Percentiles rank a stretch among this genome's conserved stretches.
These are phyloP conservation scores for Ajuga chamaepitys DNA, from an alignment of 257 asterid species.

Conservation along the genomic window DNA sequence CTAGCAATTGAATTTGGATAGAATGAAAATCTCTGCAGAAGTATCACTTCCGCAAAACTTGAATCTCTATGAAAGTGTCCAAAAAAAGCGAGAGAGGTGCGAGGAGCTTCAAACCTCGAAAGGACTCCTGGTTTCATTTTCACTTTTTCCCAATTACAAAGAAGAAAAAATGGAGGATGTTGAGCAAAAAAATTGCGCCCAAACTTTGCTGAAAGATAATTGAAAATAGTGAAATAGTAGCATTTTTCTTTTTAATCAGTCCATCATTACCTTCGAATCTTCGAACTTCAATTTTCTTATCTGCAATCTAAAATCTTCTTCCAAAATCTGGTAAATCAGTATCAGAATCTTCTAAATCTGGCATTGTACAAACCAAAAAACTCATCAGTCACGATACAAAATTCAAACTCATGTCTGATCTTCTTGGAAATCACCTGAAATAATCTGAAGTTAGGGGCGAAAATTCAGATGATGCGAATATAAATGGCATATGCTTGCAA, in stretches of 20 bases:
- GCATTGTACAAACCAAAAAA: slow-evolving; percentile 8
- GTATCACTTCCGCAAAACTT: background rate
- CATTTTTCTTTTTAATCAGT: background rate
- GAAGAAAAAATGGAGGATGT: background rate
- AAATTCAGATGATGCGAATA: slow-evolving; percentile 10
- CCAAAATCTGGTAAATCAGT: slow-evolving; percentile 14
- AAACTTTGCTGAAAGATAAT: slow-evolving; percentile 7
- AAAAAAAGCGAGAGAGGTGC: background rate
- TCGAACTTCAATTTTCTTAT: slow-evolving; percentile 8
- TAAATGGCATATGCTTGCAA: background rate
- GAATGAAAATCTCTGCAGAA: background rate
- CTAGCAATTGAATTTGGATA: background rate
- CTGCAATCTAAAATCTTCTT: background rate
- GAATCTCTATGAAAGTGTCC: background rate
- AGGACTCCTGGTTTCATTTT: background rate
- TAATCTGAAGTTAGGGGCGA: background rate
- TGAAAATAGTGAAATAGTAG: background rate
- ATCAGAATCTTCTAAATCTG: slow-evolving; percentile 22
- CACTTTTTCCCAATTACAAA: background rate
- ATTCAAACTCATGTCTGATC: slow-evolving; percentile 11
- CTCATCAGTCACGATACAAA: slow-evolving; percentile 13
- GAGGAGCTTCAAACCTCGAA: background rate
- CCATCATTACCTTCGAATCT: slow-evolving; percentile 17
- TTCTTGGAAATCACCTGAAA: slow-evolving; percentile 20
- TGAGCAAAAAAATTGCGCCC: background rate